Base-by-base conservation (phyloP, 2,329 filamentous ascomycete genomes). In the Epichloe elymi region DNA sequence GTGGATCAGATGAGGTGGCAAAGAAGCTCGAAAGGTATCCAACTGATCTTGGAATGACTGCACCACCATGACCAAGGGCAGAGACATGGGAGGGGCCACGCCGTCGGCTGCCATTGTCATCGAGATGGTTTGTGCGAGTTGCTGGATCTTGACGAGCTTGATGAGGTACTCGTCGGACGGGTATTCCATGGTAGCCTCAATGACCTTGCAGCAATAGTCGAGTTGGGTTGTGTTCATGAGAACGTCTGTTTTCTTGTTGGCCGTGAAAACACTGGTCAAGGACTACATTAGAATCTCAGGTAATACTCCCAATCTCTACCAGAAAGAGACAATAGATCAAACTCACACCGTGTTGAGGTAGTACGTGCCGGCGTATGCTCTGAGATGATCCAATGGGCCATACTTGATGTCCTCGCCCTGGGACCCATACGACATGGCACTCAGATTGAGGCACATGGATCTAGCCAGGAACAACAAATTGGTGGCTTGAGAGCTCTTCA, bases 261-360 rank as follows among this genome's bases (percentile, higher is more conserved):
- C 67, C 2, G 67, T 70, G 53, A 72, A 71, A 26, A 72, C 65
- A 4, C 69, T 71, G 44, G 11, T 7, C 8, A 23, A 6, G 8
- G 15, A 30, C 36, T 14, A 3, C n/a, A 7, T 48, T 35, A 48
- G 23, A 30, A 14, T 23, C 5, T 6, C 4, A 8, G 26, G 8
- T 30, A 11, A 10, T 30, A 11, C 8, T 11, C 26, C 8, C 8
- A 30, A 10, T 4, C 26, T 30, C 26, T 11, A 30, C 10, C 14
- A 19, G 12, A 5, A 37, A 30, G n/a, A 43, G 2, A 14, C 14
- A 30, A 30, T 49, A 19, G 12, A 33, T 8, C 33, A 1, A 2
- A 63, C 71, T 58, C 53, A 75, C 72, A 73, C 57, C 6, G 73
- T 73, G 33, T 74, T 72, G 4, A 76, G 56, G 50, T 76, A 77